Evolutionary conservation across 116 monocot species (phyloP).

Genomic region (Phalaenopsis hybrid): DNA sequence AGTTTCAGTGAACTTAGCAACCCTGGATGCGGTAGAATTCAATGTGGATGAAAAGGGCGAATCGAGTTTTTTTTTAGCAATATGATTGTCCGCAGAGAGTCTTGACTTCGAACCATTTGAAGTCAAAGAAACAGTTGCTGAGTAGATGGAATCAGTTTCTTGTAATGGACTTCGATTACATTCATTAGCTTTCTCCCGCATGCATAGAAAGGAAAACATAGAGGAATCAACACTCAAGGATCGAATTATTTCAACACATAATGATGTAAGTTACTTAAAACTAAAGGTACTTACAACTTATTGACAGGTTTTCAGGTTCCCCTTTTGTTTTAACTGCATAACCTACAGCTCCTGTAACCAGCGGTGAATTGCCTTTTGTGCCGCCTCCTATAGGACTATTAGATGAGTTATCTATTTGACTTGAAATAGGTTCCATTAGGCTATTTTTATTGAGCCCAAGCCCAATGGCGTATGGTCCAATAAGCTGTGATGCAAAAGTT

Average conservation of each 20-base stretch:
- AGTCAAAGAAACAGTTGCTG: constrained; percentile 15
- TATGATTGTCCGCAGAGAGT: constrained; percentile 11
- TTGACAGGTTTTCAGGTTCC: constrained; percentile 16
- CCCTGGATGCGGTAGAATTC: constrained; percentile 22
- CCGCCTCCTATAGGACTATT: constrained; percentile 15
- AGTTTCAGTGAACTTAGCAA: constrained; percentile 21
- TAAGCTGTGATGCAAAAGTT: constrained; percentile 49
- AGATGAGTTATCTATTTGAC: constrained; percentile 22
- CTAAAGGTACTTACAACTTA: constrained; percentile 28
- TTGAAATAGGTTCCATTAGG: constrained; percentile 26
- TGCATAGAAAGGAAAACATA: not conserved
- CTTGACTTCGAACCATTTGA: constrained; percentile 31
- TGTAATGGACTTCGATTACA: constrained; percentile 13
- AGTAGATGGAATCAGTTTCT: constrained; percentile 15
- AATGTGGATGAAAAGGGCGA: constrained; percentile 23
- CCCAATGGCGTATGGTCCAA: constrained; percentile 68
- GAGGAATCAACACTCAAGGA: not conserved
- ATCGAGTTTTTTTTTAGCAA: constrained; percentile 25
- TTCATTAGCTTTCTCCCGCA: constrained; percentile 35
- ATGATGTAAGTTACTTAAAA: not conserved
- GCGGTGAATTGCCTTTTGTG: constrained; percentile 13
- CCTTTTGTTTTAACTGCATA: constrained; percentile 31
- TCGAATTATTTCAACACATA: constrained; percentile 1
- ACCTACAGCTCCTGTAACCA: constrained; percentile 16
- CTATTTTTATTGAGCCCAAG: constrained; percentile 23